Evolutionary conservation across 805 yeast genomes (phyloP).

Genomic region (Kuraishia capsulata): DNA sequence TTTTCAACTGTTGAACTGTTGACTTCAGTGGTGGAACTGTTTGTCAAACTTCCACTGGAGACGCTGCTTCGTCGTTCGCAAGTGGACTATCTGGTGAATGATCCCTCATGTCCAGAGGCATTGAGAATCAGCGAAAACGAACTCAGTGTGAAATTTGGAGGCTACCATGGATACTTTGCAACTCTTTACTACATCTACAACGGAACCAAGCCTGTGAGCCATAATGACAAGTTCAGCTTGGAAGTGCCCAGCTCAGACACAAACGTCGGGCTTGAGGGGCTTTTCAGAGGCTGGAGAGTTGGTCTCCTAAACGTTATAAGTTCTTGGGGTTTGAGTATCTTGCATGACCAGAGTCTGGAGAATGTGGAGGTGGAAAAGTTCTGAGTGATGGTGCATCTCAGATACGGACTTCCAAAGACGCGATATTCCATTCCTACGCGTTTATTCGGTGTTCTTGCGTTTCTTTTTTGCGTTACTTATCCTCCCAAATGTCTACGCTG

Average conservation of each 20-base stretch:
- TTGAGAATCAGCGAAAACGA: slow-evolving; percentile 36
- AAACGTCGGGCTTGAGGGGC: slow-evolving; percentile 35
- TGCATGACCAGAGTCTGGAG: slow-evolving; percentile 40
- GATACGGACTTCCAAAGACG: not conserved
- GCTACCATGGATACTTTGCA: slow-evolving; percentile 44
- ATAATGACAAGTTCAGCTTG: slow-evolving; percentile 9
- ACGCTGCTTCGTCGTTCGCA: slow-evolving; percentile 81
- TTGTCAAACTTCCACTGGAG: slow-evolving; percentile 78
- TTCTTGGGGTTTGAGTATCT: slow-evolving; percentile 67
- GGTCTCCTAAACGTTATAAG: slow-evolving; percentile 74
- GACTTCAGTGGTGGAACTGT: slow-evolving; percentile 59
- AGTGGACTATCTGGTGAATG: slow-evolving; percentile 46
- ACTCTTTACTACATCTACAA: slow-evolving; percentile 40
- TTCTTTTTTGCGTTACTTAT: too few species aligned
- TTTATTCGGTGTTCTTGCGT: not conserved
- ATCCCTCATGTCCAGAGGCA: slow-evolving; percentile 26
- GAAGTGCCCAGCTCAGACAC: slow-evolving; percentile 14
- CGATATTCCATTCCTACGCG: not conserved
- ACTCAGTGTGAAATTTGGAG: slow-evolving; percentile 50
- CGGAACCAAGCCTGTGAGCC: slow-evolving; percentile 22
- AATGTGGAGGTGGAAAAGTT: slow-evolving; percentile 32
- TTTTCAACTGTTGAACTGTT: slow-evolving; percentile 51
- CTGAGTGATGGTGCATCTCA: too few species aligned
- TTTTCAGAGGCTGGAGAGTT: slow-evolving; percentile 89
- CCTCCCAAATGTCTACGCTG: too few species aligned